Base-by-base conservation (phyloP, 805 yeast genomes). In the Lipomyces japonicus region DNA sequence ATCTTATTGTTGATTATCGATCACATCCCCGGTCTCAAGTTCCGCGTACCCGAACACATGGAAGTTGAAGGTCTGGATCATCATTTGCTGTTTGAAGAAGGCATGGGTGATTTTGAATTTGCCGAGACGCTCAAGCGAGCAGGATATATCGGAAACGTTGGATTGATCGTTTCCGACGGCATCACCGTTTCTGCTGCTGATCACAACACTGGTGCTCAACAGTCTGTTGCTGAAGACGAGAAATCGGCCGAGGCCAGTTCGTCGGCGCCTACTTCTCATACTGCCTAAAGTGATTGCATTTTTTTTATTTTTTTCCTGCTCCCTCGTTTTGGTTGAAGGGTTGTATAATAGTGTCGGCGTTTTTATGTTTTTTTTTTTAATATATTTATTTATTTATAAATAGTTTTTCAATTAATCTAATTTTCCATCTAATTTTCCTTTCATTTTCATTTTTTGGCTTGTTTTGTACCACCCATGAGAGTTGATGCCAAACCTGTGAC, bases 21-120 rank as follows among this genome's bases (percentile, higher is more conserved):
- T 75, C 74, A 72, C 62, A 73, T 87, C 55, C 96, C 96, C 56
- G 79, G 81, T 73, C 75, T 89, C 65, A 80, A 83, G 68, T 72
- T 90, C 63, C 80, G 96, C 73, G 77, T 88, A 62, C 76, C 81
- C 59, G 85, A 84, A 62, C 96, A 88, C 53, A 90, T 84, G 66
- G 97, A 91, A 71, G 79, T 81, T 56, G 63, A 81, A 58, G 97
- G 97, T 53, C 82, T 93, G 23, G 97, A 91, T 69, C 76, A 82
- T 24, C 48, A 42, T 18, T 26, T 19, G 36, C 25, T 46, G n/a
- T 41, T 24, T 18, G 48, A 41, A 6, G 43, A 41, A 6, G 44
- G 44, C 18, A 34, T 31, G 19, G 54, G 55, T 10, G 47, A 50
- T 28, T 32, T 32, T n/a, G 51, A 47, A 34, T 24, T 44, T 22